phyloP scores from a whole-genome alignment of 2,329 filamentous ascomycete genomes.

The Fusarium decemcellulare region DNA sequence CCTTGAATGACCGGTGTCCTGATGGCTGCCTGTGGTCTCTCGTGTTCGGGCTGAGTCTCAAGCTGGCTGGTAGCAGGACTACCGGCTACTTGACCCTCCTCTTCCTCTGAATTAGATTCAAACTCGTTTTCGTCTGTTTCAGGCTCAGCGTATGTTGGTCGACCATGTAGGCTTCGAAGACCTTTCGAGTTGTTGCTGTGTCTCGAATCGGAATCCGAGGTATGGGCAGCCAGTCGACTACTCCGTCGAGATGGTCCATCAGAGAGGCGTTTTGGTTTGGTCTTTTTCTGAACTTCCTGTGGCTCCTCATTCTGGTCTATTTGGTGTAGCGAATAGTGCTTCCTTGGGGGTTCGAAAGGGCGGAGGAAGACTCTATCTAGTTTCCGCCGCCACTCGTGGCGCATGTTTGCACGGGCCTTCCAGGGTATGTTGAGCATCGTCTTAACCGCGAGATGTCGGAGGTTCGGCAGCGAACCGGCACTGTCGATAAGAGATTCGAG shows the following conservation, averaged over 20 bases:
- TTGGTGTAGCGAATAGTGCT: slow-evolving; percentile 41
- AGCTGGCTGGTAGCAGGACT: slow-evolving; percentile 9
- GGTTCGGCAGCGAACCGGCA: slow-evolving; percentile 73
- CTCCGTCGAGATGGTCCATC: slow-evolving; percentile 54
- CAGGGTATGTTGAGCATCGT: slow-evolving; percentile 86
- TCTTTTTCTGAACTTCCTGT: slow-evolving; percentile 31
- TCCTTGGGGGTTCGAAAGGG: slow-evolving; percentile 57
- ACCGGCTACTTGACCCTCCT: slow-evolving; percentile 14
- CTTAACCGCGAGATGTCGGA: slow-evolving; percentile 81
- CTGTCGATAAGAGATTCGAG: slow-evolving; percentile 83
- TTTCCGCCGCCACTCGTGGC: slow-evolving; percentile 82
- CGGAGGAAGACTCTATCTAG: slow-evolving; percentile 78
- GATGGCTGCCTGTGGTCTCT: slow-evolving; percentile 9
- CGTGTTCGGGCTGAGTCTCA: slow-evolving; percentile 21
- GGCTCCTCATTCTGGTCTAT: slow-evolving; percentile 13
- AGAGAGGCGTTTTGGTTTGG: slow-evolving; percentile 28
- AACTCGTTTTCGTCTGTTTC: slow-evolving; percentile 62
- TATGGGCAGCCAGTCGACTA: slow-evolving; percentile 51
- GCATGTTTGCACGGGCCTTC: slow-evolving; percentile 85
- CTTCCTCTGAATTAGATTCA: slow-evolving; percentile 44
- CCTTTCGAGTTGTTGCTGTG: slow-evolving; percentile 36
- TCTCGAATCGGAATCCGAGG: slow-evolving; percentile 44
- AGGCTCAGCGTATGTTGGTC: slow-evolving; percentile 59
- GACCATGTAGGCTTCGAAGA: slow-evolving; percentile 34
- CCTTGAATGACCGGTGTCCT: slow-evolving; percentile 72